These are phyloP conservation scores for Linnemannia schmuckeri DNA, from an alignment of 192 early-diverging fungal species.

Conservation along the genomic window DNA sequence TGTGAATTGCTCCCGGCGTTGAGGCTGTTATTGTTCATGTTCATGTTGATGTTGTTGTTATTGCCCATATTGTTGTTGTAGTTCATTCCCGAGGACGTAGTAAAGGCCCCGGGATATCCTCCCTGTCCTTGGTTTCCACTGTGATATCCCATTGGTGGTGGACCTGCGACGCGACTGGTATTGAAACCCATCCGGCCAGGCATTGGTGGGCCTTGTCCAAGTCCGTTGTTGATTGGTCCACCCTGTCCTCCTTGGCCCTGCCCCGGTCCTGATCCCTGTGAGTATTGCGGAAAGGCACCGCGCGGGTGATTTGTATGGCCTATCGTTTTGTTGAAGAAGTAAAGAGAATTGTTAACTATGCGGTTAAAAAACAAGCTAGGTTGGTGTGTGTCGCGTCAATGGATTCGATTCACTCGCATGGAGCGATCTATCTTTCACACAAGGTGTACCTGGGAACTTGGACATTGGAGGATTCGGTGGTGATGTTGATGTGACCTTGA, in stretches of 20 bases:
- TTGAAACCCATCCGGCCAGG: slow-evolving; percentile 26
- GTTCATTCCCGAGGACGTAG: slow-evolving; percentile 16
- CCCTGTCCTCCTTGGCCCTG: slow-evolving; percentile 11
- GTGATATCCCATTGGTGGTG: slow-evolving; percentile 20
- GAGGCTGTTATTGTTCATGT: slow-evolving; percentile 10
- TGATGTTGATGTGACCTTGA: not conserved
- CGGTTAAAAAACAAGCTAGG: not conserved
- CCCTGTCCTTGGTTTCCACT: slow-evolving; percentile 22
- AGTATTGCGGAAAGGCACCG: slow-evolving; percentile 41
- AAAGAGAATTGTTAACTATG: not conserved
- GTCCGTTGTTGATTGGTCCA: slow-evolving; percentile 15
- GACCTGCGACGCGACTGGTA: slow-evolving; percentile 17
- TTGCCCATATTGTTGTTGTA: slow-evolving; percentile 33
- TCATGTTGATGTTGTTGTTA: slow-evolving; percentile 11
- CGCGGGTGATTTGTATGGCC: slow-evolving; percentile 47
- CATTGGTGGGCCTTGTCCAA: slow-evolving; percentile 2
- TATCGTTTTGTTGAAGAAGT: not conserved
- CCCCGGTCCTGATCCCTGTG: slow-evolving; percentile 38
- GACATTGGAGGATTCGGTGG: not conserved
- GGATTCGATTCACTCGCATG: not conserved
- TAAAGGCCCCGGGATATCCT: slow-evolving; percentile 15
- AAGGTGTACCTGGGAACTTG: not conserved
- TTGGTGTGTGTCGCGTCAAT: not conserved
- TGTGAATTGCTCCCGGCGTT: not conserved
- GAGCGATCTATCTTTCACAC: no score